Evolutionary conservation across 768 basidiomycete genomes (phyloP).

Genomic region (Mrakia blollopis): DNA sequence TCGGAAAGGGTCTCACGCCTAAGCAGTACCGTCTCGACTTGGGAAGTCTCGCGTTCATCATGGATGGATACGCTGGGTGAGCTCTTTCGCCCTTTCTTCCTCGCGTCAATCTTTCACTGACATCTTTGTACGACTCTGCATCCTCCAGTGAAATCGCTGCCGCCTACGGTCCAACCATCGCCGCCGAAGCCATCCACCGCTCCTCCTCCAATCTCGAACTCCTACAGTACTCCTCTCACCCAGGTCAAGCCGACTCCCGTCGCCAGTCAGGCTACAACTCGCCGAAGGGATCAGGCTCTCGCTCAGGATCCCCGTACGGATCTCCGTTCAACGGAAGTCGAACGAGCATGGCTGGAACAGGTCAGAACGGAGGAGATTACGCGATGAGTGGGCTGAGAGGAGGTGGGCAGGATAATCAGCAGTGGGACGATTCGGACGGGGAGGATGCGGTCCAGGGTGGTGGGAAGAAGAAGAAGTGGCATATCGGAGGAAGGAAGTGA

Average conservation of each 20-base stretch:
- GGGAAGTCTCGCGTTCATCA: conserved; percentile 71
- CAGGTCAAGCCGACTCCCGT: not conserved
- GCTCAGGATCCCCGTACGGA: conserved; percentile 4
- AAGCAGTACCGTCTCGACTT: conserved; percentile 71
- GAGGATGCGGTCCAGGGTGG: not conserved
- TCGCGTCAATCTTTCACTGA: not conserved
- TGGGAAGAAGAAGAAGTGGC: conserved; percentile 9
- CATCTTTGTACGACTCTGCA: conserved; percentile 5
- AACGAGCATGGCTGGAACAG: not conserved
- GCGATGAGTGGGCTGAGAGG: conserved; percentile 6
- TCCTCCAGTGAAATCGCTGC: conserved; percentile 63
- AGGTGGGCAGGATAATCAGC: not conserved
- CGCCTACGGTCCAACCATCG: conserved; percentile 64
- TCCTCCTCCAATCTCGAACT: conserved; percentile 56
- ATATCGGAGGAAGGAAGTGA: conserved; percentile 1
- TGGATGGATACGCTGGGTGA: conserved; percentile 77
- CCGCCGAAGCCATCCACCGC: conserved; percentile 56
- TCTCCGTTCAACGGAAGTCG: conserved; percentile 11
- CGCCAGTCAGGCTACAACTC: conserved; percentile 16
- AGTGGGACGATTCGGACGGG: conserved; percentile 14
- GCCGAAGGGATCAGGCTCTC: conserved; percentile 6
- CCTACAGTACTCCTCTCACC: conserved; percentile 23
- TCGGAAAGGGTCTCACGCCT: conserved; percentile 83
- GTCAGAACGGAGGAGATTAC: not conserved
- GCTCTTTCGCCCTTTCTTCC: conserved; percentile 27